phyloP scores from a whole-genome alignment of 331 rosid genomes.

The Acacia concinna region DNA sequence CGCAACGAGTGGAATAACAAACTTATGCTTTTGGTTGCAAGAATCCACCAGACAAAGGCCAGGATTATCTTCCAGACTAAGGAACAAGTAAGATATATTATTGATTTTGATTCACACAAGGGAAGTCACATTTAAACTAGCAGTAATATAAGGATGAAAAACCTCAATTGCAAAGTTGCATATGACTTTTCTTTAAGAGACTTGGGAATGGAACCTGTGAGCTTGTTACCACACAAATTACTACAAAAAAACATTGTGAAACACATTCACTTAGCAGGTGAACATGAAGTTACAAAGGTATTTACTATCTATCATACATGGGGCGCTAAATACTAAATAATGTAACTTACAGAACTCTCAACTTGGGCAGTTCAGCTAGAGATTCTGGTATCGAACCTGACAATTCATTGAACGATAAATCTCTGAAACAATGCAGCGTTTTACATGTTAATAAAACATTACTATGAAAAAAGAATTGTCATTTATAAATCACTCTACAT shows the following conservation, averaged over 20 bases:
- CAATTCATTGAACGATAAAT: constrained; percentile 43
- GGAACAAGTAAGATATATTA: background rate
- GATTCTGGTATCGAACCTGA: constrained; percentile 38
- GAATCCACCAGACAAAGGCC: background rate
- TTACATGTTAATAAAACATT: background rate
- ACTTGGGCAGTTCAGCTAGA: constrained; percentile 33
- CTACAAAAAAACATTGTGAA: background rate
- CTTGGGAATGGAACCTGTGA: background rate
- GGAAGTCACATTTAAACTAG: background rate
- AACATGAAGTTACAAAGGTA: background rate
- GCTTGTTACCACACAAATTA: background rate
- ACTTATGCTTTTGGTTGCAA: background rate
- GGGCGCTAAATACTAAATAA: too few relatives aligned
- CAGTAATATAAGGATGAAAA: background rate
- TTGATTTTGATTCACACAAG: background rate
- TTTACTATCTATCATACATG: too few relatives aligned
- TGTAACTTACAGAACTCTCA: constrained; percentile 39
- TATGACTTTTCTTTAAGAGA: background rate
- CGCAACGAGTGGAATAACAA: background rate
- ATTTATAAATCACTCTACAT: background rate
- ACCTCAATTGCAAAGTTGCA: background rate
- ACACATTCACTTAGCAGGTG: background rate
- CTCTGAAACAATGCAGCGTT: constrained; percentile 22
- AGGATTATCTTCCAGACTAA: background rate
- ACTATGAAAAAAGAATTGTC: background rate